These are phyloP conservation scores for Waltergamsia citrina DNA, from an alignment of 2,329 filamentous ascomycete genomes.

Conservation along the genomic window DNA sequence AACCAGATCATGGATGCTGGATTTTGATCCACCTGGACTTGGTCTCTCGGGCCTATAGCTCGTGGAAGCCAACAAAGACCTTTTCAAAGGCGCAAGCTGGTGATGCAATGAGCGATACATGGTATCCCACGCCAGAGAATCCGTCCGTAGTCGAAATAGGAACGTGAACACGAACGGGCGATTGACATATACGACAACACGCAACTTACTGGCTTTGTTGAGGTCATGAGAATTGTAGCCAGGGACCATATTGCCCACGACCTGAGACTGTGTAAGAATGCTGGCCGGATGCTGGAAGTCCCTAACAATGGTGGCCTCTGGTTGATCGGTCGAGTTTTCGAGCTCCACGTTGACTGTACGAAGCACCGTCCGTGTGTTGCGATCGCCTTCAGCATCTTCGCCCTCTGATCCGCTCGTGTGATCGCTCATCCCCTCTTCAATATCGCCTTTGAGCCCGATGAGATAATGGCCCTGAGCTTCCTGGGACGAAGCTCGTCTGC, in stretches of 20 bases:
- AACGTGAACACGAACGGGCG: constrained; percentile 72
- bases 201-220: constrained; percentile 47
- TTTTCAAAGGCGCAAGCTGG: constrained; percentile 50
- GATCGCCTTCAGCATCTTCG: constrained; percentile 16
- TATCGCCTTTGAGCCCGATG: constrained; percentile 57
- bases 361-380: constrained; percentile 48
- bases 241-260: constrained; percentile 20
- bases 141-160: constrained; percentile 52
- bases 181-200: constrained; percentile 64
- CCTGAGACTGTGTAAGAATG: constrained; percentile 20
- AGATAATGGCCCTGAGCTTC: constrained; percentile 43
- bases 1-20: constrained; percentile 50
- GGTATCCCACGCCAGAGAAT: constrained; percentile 43
- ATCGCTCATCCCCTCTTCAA: constrained; percentile 35
- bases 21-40: constrained; percentile 14
- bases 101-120: constrained; percentile 52
- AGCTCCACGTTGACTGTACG: constrained; percentile 61
- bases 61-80: constrained; percentile 46
- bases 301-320: constrained; percentile 33
- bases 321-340: constrained; percentile 28
- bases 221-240: constrained; percentile 32
- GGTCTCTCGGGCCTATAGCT: constrained; percentile 41
- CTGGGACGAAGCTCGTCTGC: constrained; percentile 11
- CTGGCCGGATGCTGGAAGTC: constrained; percentile 30
- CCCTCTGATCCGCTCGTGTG: constrained; percentile 20